Conservation (phyloP, 2,329 filamentous ascomycete species). For the Emergomyces pasteurianus region DNA sequence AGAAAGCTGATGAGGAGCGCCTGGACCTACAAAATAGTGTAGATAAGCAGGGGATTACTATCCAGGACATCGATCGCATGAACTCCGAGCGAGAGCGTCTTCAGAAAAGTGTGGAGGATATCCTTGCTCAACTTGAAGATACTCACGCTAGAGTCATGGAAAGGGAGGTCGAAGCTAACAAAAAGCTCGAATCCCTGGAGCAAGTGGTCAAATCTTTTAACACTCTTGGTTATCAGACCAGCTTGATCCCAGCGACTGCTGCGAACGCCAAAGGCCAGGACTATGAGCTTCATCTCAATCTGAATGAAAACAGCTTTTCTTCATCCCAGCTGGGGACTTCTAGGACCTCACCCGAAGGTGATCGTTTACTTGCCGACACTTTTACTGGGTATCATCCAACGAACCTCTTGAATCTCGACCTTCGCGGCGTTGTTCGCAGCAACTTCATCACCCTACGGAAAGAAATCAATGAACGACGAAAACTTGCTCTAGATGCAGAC, state of each 20-base stretch:
- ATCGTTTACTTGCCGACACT: conserved; percentile 70
- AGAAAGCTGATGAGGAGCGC: conserved; percentile 72
- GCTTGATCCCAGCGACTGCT: conserved; percentile 73
- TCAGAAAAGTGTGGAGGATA: conserved; percentile 74
- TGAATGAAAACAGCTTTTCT: conserved; percentile 70
- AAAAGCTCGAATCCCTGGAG: conserved; percentile 85
- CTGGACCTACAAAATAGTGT: conserved; percentile 69
- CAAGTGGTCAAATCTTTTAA: conserved; percentile 84
- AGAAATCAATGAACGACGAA: conserved; percentile 82
- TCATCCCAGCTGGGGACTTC: conserved; percentile 44
- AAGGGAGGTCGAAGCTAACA: conserved; percentile 76
- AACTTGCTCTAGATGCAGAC: conserved; percentile 71
- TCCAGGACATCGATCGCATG: conserved; percentile 99
- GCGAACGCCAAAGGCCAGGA: conserved; percentile 74
- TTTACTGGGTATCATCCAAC: conserved; percentile 81
- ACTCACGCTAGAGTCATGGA: conserved; percentile 71
- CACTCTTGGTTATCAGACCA: conserved; percentile 84
- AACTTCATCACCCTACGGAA: conserved; percentile 69
- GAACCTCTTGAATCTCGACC: conserved; percentile 77
- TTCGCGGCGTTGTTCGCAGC: conserved; percentile 69
- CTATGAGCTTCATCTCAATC: conserved; percentile 73
- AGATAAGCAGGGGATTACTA: conserved; percentile 86
- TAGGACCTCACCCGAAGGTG: conserved; percentile 43
- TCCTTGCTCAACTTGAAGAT: conserved; percentile 66
- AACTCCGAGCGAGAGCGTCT: conserved; percentile 86